A percentile compares a stretch with the other conserved stretches of the same genome.
Evolutionary conservation across 176 grass and related monocot species (phyloP).

Genomic region (Olyra latifolia): DNA sequence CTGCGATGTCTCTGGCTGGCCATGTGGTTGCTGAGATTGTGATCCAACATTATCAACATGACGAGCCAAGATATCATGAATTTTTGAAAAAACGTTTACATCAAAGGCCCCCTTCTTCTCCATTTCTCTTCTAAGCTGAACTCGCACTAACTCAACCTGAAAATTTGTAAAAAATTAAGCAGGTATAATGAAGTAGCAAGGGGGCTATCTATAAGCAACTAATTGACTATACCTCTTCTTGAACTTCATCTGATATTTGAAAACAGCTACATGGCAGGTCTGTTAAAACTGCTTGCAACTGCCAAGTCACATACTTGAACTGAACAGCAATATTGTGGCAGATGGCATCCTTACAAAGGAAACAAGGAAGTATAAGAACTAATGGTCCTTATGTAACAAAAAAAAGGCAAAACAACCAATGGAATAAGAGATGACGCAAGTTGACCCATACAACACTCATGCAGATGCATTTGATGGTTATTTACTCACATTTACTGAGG

Average conservation of each 20-base stretch:
- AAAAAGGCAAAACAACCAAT: neutral
- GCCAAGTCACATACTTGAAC: constrained; percentile 83
- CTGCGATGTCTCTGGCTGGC: constrained; percentile 37
- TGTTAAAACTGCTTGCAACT: constrained; percentile 67
- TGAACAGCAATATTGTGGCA: constrained; percentile 60
- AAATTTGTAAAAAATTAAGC: constrained; percentile 34
- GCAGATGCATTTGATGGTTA: neutral
- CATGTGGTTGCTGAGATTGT: constrained; percentile 31
- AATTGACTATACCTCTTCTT: constrained; percentile 83
- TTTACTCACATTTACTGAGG: neutral
- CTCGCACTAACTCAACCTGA: constrained; percentile 84
- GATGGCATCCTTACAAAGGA: constrained; percentile 42
- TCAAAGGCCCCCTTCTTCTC: constrained; percentile 66
- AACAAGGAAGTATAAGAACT: constrained; percentile 31
- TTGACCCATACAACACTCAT: neutral
- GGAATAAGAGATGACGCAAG: neutral
- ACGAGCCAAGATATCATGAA: constrained; percentile 59
- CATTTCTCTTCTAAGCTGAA: constrained; percentile 84
- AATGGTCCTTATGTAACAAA: neutral
- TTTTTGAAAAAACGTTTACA: constrained; percentile 65
- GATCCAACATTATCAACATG: constrained; percentile 32
- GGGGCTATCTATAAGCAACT: neutral
- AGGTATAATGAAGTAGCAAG: neutral
- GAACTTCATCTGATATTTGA: constrained; percentile 95
- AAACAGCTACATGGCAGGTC: constrained; percentile 70